A percentile compares a stretch with the other conserved stretches of the same genome.
phyloP scores from a whole-genome alignment of 2,329 filamentous ascomycete genomes.

The Botrytis aclada region DNA sequence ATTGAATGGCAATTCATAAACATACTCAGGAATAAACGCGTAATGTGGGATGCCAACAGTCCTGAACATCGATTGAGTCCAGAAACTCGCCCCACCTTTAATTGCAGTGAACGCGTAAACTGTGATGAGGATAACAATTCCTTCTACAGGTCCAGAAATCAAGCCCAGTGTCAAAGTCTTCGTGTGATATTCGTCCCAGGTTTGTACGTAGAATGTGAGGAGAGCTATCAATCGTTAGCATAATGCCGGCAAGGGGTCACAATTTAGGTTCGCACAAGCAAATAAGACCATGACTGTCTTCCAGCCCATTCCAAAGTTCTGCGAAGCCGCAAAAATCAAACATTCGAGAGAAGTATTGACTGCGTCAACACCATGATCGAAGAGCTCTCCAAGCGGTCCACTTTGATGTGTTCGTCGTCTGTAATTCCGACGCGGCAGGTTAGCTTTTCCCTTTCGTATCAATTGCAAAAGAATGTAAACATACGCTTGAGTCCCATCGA shows the following conservation, averaged over 20 bases:
- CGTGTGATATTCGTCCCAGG: slow-evolving; percentile 99
- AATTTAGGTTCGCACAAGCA: slow-evolving; percentile 56
- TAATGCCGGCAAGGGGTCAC: not conserved
- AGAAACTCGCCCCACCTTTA: slow-evolving; percentile 86
- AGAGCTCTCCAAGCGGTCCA: slow-evolving; percentile 90
- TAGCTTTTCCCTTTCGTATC: not conserved
- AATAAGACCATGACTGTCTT: slow-evolving; percentile 80
- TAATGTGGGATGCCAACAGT: slow-evolving; percentile 63
- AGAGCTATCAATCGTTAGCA: slow-evolving; percentile 53
- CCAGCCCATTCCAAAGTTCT: slow-evolving; percentile 93
- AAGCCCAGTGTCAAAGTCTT: slow-evolving; percentile 90
- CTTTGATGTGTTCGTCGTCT: slow-evolving; percentile 83
- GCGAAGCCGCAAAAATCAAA: slow-evolving; percentile 83
- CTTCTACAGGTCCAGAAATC: slow-evolving; percentile 92
- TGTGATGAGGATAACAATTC: slow-evolving; percentile 76
- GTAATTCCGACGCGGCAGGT: not conserved
- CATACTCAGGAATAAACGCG: slow-evolving; percentile 60
- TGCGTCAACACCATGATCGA: slow-evolving; percentile 96
- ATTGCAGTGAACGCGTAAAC: slow-evolving; percentile 83
- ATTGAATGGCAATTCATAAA: slow-evolving; percentile 83
- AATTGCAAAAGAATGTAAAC: slow-evolving; percentile 38
- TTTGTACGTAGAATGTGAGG: slow-evolving; percentile 97
- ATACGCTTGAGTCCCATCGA: slow-evolving; percentile 90
- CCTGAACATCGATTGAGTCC: slow-evolving; percentile 82
- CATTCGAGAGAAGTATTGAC: slow-evolving; percentile 94